These are phyloP conservation scores for Coniochaeta ligniaria DNA, from an alignment of 2,329 filamentous ascomycete genomes.

Conservation along the genomic window DNA sequence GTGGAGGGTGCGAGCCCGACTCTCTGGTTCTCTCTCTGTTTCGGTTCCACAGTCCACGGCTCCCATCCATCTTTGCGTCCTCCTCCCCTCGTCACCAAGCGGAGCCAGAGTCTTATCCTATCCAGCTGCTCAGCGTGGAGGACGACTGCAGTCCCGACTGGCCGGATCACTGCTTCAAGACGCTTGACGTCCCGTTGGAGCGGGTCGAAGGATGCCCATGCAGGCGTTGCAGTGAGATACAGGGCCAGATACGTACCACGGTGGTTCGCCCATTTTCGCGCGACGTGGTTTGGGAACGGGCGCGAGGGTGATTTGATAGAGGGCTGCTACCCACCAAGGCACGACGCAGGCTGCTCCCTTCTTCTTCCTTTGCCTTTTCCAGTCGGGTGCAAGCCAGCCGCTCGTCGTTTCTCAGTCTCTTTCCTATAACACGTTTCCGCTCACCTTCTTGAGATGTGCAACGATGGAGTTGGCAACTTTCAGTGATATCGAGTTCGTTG, in stretches of 20 bases:
- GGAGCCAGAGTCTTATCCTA: not conserved
- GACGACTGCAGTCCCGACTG: not conserved
- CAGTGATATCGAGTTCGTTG: not conserved
- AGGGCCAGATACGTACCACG: not conserved
- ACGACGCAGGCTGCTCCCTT: not conserved
- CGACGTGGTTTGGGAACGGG: not conserved
- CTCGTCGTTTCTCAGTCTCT: not conserved
- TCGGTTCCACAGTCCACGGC: not conserved
- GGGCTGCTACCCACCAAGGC: not conserved
- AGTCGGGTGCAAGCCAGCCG: not conserved
- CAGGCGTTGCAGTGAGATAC: not conserved
- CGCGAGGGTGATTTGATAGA: not conserved
- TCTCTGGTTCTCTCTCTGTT: not conserved
- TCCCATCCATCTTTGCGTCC: not conserved
- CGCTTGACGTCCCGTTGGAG: not conserved
- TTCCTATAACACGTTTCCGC: not conserved
- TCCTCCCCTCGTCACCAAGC: not conserved
- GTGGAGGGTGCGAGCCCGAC: constrained; percentile 1
- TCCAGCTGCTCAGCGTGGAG: not conserved
- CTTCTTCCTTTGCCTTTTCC: not conserved
- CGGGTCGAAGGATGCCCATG: not conserved
- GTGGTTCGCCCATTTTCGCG: not conserved
- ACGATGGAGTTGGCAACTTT: not conserved
- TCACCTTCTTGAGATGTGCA: not conserved
- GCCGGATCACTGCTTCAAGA: not conserved